These are phyloP conservation scores for Galerina marginata DNA, from an alignment of 768 basidiomycete genomes.

Conservation along the genomic window DNA sequence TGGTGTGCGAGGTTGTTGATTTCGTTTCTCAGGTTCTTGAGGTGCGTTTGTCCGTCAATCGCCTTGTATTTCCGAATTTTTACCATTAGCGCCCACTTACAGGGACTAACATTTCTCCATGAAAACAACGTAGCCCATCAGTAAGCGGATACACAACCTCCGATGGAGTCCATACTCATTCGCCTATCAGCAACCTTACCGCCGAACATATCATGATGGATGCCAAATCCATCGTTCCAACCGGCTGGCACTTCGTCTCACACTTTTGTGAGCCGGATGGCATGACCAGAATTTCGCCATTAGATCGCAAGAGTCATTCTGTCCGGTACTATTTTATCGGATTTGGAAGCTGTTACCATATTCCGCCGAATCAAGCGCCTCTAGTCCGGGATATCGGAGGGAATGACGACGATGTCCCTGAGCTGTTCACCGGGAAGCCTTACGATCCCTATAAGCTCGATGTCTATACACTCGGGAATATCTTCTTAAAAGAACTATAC, in stretches of 20 bases:
- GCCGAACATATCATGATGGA: conserved; percentile 46
- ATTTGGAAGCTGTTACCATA: conserved; percentile 33
- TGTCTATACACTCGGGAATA: conserved; percentile 35
- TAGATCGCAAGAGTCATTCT: conserved; percentile 37
- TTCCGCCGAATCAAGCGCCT: conserved; percentile 23
- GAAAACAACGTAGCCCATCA: conserved; percentile 37
- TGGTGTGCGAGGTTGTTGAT: conserved; percentile 34
- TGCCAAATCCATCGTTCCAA: conserved; percentile 33
- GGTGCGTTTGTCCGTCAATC: conserved; percentile 17
- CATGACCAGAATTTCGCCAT: conserved; percentile 28
- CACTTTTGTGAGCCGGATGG: conserved; percentile 36
- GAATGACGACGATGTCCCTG: conserved; percentile 31
- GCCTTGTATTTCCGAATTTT: neutral
- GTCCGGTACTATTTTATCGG: conserved; percentile 46
- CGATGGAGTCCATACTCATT: neutral
- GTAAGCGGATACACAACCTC: conserved; percentile 19
- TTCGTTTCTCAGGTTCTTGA: conserved; percentile 36
- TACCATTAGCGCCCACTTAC: conserved; percentile 12
- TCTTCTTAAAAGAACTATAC: conserved; percentile 31
- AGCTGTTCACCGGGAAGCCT: conserved; percentile 23
- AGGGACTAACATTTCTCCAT: conserved; percentile 39
- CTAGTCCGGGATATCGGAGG: conserved; percentile 27
- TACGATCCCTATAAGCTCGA: conserved; percentile 37
- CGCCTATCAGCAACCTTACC: conserved; percentile 31
- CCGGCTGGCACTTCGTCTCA: conserved; percentile 41